Conservation (phyloP, 2,329 filamentous ascomycete species). For the Fusarium sp. region DNA sequence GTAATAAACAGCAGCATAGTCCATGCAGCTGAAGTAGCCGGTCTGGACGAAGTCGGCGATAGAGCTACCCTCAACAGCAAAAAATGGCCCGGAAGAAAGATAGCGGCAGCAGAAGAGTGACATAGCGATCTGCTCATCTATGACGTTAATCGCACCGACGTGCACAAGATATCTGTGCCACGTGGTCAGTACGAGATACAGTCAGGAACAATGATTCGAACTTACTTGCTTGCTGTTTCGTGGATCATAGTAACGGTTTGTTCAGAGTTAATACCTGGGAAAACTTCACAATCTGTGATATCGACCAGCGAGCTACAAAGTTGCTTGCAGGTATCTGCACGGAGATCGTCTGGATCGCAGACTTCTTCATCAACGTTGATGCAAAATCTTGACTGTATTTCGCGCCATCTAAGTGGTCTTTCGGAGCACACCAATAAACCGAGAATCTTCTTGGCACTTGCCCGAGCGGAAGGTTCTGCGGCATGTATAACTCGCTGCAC, state of each 20-base stretch:
- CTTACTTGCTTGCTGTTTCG: not conserved
- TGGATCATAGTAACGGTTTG: fast-evolving
- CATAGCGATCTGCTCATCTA: fast-evolving
- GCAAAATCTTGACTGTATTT: not conserved
- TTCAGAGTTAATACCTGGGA: fast-evolving
- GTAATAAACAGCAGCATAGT: too few relatives aligned
- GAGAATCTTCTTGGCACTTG: fast-evolving
- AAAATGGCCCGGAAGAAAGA: fast-evolving
- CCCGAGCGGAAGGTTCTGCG: fast-evolving
- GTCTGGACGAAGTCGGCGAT: too few relatives aligned
- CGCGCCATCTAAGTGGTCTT: not conserved
- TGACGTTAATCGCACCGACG: fast-evolving
- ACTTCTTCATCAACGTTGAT: fast-evolving
- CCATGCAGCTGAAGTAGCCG: not conserved
- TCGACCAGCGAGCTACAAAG: not conserved
- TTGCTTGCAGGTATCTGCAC: fast-evolving
- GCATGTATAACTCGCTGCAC: fast-evolving
- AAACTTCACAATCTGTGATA: fast-evolving
- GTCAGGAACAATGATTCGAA: fast-evolving
- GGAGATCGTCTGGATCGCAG: fast-evolving
- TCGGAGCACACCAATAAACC: fast-evolving
- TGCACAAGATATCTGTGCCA: fast-evolving
- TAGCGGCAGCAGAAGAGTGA: not conserved
- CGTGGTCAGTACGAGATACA: fast-evolving
- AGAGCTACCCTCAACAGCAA: too few relatives aligned